Conservation (phyloP, 2,329 filamentous ascomycete genomes). For the Colletotrichum tropicicola region DNA sequence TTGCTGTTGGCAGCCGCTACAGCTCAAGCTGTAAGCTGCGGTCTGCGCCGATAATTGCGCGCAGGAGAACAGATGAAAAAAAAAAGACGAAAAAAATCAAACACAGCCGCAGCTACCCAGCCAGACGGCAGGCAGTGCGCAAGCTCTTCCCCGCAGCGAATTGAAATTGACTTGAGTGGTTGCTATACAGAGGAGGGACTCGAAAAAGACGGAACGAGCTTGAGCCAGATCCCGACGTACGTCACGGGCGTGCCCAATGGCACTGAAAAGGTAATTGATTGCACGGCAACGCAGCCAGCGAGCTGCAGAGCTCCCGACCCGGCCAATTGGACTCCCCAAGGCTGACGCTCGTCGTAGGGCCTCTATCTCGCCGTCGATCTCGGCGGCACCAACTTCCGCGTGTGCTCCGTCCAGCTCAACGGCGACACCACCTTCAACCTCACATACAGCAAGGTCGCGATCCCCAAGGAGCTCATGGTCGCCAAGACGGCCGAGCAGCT, state of each 20-base stretch:
- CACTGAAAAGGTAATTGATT: slow-evolving; percentile 82
- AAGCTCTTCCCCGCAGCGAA: too few species aligned
- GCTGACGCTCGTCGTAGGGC: slow-evolving; percentile 66
- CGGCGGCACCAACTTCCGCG: slow-evolving; percentile 98
- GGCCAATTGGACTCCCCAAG: not conserved
- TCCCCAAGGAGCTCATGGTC: slow-evolving; percentile 90
- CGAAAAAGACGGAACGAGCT: slow-evolving; percentile 76
- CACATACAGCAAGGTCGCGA: slow-evolving; percentile 90
- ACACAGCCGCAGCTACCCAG: too few species aligned
- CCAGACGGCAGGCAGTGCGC: too few species aligned
- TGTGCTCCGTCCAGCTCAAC: slow-evolving; percentile 93
- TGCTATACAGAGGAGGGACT: slow-evolving; percentile 77
- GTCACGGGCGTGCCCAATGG: slow-evolving; percentile 96
- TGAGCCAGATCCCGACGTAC: slow-evolving; percentile 97
- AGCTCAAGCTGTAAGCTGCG: slow-evolving; percentile 3
- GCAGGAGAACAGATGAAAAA: too few species aligned
- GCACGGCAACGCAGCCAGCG: not conserved
- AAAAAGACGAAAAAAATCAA: too few species aligned
- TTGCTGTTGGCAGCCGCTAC: not conserved
- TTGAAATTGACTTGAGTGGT: slow-evolving; percentile 2
- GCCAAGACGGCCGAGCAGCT: slow-evolving; percentile 87
- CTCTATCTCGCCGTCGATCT: slow-evolving; percentile 96
- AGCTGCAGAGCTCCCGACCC: too few species aligned
- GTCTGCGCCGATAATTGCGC: slow-evolving; percentile 12
- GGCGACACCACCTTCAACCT: slow-evolving; percentile 96